A percentile compares a stretch with the other conserved stretches of the same genome.
These are phyloP conservation scores for Leccinum fuscescens DNA, from an alignment of 1,284 basidiomycete species.

Conservation along the genomic window DNA sequence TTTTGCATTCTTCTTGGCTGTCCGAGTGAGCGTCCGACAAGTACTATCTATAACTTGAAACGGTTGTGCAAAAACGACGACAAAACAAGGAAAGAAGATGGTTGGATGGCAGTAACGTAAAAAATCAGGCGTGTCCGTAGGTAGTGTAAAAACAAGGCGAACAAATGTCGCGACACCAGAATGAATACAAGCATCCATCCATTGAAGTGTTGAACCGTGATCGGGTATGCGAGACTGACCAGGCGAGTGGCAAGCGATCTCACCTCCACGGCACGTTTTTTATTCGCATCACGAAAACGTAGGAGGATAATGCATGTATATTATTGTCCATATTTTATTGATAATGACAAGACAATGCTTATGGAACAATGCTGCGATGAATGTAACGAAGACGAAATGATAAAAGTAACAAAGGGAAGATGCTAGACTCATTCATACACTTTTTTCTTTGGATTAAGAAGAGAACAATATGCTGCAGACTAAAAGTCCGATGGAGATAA, in stretches of 20 bases:
- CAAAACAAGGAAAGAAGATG: too few species aligned
- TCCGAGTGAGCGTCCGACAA: too few species aligned
- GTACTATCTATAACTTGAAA: too few species aligned
- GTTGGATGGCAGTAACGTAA: too few species aligned
- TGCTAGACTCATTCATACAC: not conserved
- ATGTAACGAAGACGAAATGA: not conserved
- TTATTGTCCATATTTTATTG: conserved; percentile 21
- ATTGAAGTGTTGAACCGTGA: not conserved
- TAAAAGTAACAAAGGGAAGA: not conserved
- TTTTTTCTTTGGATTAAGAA: not conserved
- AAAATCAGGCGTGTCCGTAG: too few species aligned
- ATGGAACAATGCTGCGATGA: not conserved
- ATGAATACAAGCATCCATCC: too few species aligned
- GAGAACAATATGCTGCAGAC: not conserved
- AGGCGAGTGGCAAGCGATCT: not conserved
- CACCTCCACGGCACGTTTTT: not conserved
- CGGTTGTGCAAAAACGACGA: too few species aligned
- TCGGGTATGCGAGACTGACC: not conserved
- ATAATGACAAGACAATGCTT: conserved; percentile 17
- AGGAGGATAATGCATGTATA: conserved; percentile 14
- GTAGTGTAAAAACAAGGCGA: too few species aligned
- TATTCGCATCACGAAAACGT: not conserved
- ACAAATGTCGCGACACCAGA: too few species aligned
- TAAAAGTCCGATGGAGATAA: not conserved
- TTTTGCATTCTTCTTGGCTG: too few species aligned